A percentile compares a stretch with the other conserved stretches of the same genome.
These are phyloP conservation scores for Suhomyces pyralidae DNA, from an alignment of 805 yeast genomes.

Conservation along the genomic window DNA sequence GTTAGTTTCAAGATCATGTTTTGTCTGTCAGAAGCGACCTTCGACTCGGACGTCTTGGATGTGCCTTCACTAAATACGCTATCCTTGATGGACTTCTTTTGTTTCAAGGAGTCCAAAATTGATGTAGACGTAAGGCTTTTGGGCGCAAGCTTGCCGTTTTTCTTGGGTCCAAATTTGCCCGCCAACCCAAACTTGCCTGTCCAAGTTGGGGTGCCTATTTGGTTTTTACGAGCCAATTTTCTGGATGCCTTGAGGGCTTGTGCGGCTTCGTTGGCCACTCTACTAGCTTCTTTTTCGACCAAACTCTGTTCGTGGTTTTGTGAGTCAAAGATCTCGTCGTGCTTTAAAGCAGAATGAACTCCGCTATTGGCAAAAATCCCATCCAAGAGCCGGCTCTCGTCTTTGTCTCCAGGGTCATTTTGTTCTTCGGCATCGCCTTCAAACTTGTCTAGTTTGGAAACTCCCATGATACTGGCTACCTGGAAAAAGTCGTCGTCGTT, in stretches of 20 bases:
- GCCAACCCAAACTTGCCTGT: conserved; percentile 90
- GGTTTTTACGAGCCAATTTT: conserved; percentile 40
- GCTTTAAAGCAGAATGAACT: conserved; percentile 71
- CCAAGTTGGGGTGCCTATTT: conserved; percentile 90
- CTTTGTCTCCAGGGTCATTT: conserved; percentile 17
- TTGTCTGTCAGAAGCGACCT: conserved; percentile 12
- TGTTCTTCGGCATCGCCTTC: conserved; percentile 47
- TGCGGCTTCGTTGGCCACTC: conserved; percentile 52
- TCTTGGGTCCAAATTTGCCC: conserved; percentile 48
- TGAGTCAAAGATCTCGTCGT: conserved; percentile 69
- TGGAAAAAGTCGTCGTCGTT: conserved; percentile 64
- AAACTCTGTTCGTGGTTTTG: conserved; percentile 50
- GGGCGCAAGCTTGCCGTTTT: not conserved
- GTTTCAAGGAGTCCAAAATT: conserved; percentile 48
- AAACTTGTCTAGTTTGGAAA: conserved; percentile 65
- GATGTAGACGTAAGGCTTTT: conserved; percentile 40
- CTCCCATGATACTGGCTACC: conserved; percentile 63
- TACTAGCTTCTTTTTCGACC: conserved; percentile 64
- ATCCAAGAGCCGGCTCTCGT: conserved; percentile 66
- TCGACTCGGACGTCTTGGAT: conserved; percentile 7
- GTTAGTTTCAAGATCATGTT: conserved; percentile 36
- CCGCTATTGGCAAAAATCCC: conserved; percentile 71
- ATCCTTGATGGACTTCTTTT: conserved; percentile 36
- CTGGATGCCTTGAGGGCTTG: conserved; percentile 61
- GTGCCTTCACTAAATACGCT: conserved; percentile 9